These are phyloP conservation scores for Helenozyma rhizophorensis DNA, from an alignment of 805 yeast species.

Conservation along the genomic window DNA sequence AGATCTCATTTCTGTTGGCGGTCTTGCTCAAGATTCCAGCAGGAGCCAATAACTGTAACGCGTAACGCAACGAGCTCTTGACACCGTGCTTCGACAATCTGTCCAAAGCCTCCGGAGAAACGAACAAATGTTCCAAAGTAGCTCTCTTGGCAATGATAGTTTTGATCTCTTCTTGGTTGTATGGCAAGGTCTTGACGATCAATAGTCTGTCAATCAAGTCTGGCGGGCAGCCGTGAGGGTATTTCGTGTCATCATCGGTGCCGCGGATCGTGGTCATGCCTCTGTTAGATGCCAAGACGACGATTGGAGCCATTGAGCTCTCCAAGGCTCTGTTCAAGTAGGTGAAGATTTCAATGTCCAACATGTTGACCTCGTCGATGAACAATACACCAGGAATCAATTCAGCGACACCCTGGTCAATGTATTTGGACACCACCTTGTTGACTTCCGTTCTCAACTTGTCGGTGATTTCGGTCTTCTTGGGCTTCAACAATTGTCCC, in stretches of 20 bases:
- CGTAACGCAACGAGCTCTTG: constrained; percentile 81
- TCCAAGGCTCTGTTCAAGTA: constrained; percentile 92
- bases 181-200: constrained; percentile 90
- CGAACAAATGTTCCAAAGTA: constrained; percentile 64
- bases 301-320: constrained; percentile 88
- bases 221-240: constrained; percentile 97
- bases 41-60: constrained; percentile 87
- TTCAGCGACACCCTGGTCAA: constrained; percentile 97
- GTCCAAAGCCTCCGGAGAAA: constrained; percentile 67
- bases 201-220: constrained; percentile 89
- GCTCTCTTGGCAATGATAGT: constrained; percentile 82
- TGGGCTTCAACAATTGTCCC: constrained; percentile 95
- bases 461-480: constrained; percentile 95
- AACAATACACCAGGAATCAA: constrained; percentile 96
- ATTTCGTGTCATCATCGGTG: constrained; percentile 69
- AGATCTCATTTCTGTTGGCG: constrained; percentile 65
- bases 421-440: constrained; percentile 92
- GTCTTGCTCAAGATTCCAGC: constrained; percentile 78
- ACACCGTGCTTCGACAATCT: constrained; percentile 70
- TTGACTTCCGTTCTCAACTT: constrained; percentile 91
- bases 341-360: constrained; percentile 95
- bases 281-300: constrained; percentile 92
- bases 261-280: constrained; percentile 93
- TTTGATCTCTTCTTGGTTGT: constrained; percentile 74
- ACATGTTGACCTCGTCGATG: constrained; percentile 98